Base-by-base conservation (phyloP, 2,329 filamentous ascomycete genomes). In the Didymella pomorum region DNA sequence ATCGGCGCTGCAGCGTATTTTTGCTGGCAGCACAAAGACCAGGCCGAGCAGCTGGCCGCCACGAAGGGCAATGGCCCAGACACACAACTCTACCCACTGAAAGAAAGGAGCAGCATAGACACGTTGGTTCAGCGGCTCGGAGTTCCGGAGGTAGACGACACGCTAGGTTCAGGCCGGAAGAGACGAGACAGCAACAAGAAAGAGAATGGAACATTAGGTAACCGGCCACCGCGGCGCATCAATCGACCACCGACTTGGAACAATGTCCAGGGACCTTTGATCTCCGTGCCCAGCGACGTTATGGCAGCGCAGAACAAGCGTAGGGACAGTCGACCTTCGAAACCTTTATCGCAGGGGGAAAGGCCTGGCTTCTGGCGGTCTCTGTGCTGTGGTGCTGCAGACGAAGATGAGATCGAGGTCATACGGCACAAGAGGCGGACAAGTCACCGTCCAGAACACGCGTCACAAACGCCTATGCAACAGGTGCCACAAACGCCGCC, bases 1-100 rank as follows among this genome's bases (percentile, higher is more conserved):
- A 84, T 87, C 60, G 82, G 79, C 31, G 86, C 88, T 57, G 77
- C 78, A 4, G 82, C 79, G n/a, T 84, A 89, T 48, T 97, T 93
- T 79, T 98, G 94, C 81, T 97, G 91, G 90, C 93, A 97, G 76
- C 95, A 99, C 80, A 93, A 91, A 74, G 92, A 95, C 56, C 95
- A 99, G 77, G 92, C 92, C 2, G 73, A 79, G 52, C 72, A 67
- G 12, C 56, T 79, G 14, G 69, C 55, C 72, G 58, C 64, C 14
- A 56, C 56, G 23, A 57, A 58, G n/a, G 58, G 60, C 7, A 56
- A 61, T 4, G 65, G 68, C 16, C 68, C 71, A 28, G 70, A 71
- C 41, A 79, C 79, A 26, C 74, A 80, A 18, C 80, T 84, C 4
- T 83, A 86, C 7, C 85, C 88, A 4, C 76, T 89, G 52, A 84